Base-by-base conservation (phyloP, 306 rosid species). In the Gillenia trifoliata region DNA sequence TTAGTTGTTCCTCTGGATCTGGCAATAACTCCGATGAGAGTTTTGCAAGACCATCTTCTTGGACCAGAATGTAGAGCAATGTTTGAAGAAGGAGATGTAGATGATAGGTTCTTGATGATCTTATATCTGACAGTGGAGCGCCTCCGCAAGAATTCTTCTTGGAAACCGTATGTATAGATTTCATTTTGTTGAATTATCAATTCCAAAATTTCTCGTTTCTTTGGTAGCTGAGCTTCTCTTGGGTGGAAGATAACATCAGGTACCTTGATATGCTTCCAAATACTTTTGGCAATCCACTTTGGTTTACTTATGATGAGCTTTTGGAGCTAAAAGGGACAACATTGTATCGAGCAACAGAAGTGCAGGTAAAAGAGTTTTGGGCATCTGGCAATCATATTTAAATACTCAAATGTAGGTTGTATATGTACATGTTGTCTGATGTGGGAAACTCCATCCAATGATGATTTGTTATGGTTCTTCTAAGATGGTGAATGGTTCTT, bases 1-100 rank as follows among this genome's bases (percentile, higher is more conserved):
- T 79, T 92, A 83, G 96, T 90, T 78, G 99, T 92, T 76, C 97
- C 96, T 38, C 84, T 94, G 29, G 89, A 89, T 83, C 84, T 94
- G 66, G 95, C 97, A 66, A 92, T 94, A 73, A 92, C 99, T 78
- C 99, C 99, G 5, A 94, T 94, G 99, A 85, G 97, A 83, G 99
- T 92, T 49, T 77, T 94, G 89, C 96, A 94, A 92, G 96, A 94
- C 77, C 89, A 96, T 76, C 83, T 90, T 76, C 70, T 90, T 64
- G 97, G 99, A 56, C 86, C 95, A 22, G 97, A 88, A 80, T 92
- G 99, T 77, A 88, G 92, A 72, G 90, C 89, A 73, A 82, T 90
- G 97, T 88, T 88, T 81, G 92, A 87, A 82, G 99, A 92, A 83
- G 96, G 93, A 76, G 96, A 92, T 72, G 96, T 92, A 25, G 99